Percentiles rank a stretch among this genome's conserved stretches.
These are phyloP conservation scores for Globisporangium solare DNA, from an alignment of 352 stramenopile species.

Conservation along the genomic window DNA sequence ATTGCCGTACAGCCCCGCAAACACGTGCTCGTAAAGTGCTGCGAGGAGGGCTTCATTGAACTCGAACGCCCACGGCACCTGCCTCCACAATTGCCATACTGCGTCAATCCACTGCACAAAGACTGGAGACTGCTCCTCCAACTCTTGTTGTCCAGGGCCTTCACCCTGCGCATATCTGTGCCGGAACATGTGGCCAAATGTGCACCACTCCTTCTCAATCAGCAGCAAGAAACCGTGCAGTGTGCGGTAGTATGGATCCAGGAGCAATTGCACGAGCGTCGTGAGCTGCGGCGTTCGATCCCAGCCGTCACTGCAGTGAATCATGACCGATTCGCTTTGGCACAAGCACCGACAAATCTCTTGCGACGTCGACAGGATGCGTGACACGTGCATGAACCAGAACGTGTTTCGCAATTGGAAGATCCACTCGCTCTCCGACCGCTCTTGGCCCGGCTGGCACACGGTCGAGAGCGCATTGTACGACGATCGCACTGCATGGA, in stretches of 20 bases:
- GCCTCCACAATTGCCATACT: slow-evolving; percentile 96
- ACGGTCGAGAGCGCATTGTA: slow-evolving; percentile 74
- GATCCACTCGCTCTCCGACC: slow-evolving; percentile 70
- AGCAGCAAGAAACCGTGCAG: slow-evolving; percentile 93
- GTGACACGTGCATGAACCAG: slow-evolving; percentile 97
- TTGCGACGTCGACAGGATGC: slow-evolving; percentile 92
- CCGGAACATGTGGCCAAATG: slow-evolving; percentile 99
- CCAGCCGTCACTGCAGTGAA: slow-evolving; percentile 99
- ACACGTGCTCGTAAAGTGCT: slow-evolving; percentile 94
- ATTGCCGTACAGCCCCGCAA: slow-evolving; percentile 96
- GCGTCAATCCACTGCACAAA: slow-evolving; percentile 99
- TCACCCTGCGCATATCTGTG: slow-evolving; percentile 95
- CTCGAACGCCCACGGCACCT: slow-evolving; percentile 97
- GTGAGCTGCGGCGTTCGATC: slow-evolving; percentile 97
- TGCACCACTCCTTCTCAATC: slow-evolving; percentile 99
- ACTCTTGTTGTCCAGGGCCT: slow-evolving; percentile 88
- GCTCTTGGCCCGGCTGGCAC: slow-evolving; percentile 73
- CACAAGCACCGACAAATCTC: slow-evolving; percentile 93
- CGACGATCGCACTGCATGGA: slow-evolving; percentile 95
- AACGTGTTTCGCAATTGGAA: slow-evolving; percentile 94
- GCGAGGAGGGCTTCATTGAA: slow-evolving; percentile 94
- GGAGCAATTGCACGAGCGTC: slow-evolving; percentile 92
- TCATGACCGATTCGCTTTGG: slow-evolving; percentile 93
- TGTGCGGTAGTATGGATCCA: slow-evolving; percentile 99
- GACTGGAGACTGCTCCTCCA: slow-evolving; percentile 97